Evolutionary conservation across 164 flowering plant genomes (phyloP).

Genomic region (Dillenia turbinata): DNA sequence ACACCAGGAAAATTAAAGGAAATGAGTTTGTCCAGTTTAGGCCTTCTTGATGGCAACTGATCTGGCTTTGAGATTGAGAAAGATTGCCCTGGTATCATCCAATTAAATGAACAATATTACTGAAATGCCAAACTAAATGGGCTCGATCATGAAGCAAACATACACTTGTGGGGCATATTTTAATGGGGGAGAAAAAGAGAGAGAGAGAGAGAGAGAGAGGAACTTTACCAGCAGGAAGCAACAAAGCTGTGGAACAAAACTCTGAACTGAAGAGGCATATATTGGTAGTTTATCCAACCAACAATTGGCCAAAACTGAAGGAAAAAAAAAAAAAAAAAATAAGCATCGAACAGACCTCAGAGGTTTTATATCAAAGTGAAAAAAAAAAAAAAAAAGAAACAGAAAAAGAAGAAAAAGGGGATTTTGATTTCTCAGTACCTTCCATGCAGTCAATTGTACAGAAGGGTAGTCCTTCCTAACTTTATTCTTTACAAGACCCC

Average conservation of each 20-base stretch:
- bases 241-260: constrained; percentile 68
- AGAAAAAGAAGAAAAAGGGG: neutral
- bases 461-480: constrained; percentile 60
- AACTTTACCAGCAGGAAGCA: constrained; percentile 66
- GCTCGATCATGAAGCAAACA: neutral
- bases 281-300: constrained; percentile 73
- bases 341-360: no score
- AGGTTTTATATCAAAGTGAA: no score
- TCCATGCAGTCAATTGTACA: constrained; percentile 72
- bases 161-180: neutral
- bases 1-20: neutral
- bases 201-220: neutral
- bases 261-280: constrained; percentile 73
- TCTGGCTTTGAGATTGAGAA: constrained; percentile 65
- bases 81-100: constrained; percentile 45
- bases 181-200: constrained; percentile 2
- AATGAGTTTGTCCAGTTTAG: constrained; percentile 12
- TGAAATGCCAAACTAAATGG: neutral
- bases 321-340: constrained; percentile 3
- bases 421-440: constrained; percentile 31
- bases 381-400: no score
- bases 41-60: constrained; percentile 44
- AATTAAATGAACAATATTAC: neutral
- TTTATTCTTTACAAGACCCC: constrained; percentile 54
- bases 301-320: constrained; percentile 89